These are phyloP conservation scores for Suillus variegatus DNA, from an alignment of 768 basidiomycete species.

Conservation along the genomic window DNA sequence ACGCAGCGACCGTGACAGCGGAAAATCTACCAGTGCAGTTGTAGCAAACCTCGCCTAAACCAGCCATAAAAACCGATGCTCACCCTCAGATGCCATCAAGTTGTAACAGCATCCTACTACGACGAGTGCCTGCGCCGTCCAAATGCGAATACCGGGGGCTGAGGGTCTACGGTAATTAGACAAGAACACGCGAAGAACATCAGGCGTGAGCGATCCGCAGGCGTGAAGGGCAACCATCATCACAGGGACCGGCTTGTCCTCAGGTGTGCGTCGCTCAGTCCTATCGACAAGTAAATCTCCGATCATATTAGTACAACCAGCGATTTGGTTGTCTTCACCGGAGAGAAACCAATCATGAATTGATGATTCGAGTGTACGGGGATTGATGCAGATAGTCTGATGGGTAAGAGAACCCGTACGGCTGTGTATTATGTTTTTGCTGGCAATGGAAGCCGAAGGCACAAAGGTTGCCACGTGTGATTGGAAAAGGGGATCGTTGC, in stretches of 20 bases:
- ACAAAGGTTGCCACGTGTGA: conserved; percentile 1
- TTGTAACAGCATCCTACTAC: conserved; percentile 84
- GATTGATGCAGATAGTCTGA: conserved; percentile 55
- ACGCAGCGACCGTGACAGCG: conserved; percentile 41
- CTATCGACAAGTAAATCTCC: neutral
- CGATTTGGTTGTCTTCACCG: conserved; percentile 1
- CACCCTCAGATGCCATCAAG: conserved; percentile 55
- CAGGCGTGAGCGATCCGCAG: conserved; percentile 72
- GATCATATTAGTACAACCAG: neutral
- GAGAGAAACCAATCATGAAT: conserved; percentile 54
- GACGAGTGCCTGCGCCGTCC: conserved; percentile 55
- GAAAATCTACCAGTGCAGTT: conserved; percentile 47
- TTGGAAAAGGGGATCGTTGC: neutral
- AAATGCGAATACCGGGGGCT: conserved; percentile 24
- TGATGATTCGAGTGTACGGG: conserved; percentile 44
- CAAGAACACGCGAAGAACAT: conserved; percentile 59
- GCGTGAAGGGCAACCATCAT: conserved; percentile 73
- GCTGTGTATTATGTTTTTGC: neutral
- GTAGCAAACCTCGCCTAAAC: conserved; percentile 9
- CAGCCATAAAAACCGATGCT: conserved; percentile 8
- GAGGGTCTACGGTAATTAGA: conserved; percentile 20
- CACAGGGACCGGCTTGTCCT: conserved; percentile 39
- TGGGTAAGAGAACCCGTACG: conserved; percentile 48
- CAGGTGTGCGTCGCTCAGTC: neutral
- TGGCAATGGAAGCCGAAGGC: neutral